A percentile compares a stretch with the other conserved stretches of the same genome.
phyloP scores from a whole-genome alignment of 148 eudicot genomes.

The Spergularia bocconei region DNA sequence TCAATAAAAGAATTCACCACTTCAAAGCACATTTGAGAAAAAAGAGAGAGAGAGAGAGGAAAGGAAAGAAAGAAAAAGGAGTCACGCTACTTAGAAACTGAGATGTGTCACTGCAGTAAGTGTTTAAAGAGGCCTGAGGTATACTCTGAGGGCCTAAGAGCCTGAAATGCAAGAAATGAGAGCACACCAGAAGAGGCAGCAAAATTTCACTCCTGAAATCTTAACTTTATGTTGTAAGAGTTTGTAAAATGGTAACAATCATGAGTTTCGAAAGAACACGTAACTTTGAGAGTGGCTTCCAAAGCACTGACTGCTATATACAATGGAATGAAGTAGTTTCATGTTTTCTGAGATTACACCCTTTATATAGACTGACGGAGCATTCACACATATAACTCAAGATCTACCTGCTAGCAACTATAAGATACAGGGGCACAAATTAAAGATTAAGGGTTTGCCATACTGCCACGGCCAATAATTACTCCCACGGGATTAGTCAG shows the following conservation, averaged over 20 bases:
- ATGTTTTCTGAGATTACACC: not conserved
- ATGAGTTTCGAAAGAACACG: not conserved
- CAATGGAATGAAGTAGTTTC: not conserved
- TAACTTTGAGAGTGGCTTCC: not conserved
- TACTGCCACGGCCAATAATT: no score
- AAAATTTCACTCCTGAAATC: not conserved
- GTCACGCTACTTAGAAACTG: not conserved
- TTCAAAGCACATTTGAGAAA: no score
- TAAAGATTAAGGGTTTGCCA: not conserved
- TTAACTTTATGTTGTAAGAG: not conserved
- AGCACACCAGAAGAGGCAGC: not conserved
- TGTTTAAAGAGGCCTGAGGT: not conserved
- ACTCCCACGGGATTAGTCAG: no score
- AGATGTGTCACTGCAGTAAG: no score
- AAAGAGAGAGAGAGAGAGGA: not conserved
- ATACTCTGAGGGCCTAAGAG: not conserved
- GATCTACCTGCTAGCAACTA: not conserved
- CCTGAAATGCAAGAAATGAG: not conserved
- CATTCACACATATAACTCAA: not conserved
- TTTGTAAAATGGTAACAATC: not conserved
- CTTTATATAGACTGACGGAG: slow-evolving; percentile 2
- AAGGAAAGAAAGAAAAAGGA: not conserved
- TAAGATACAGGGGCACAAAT: not conserved
- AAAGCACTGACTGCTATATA: not conserved
- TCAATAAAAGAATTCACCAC: not conserved